These are phyloP conservation scores for Xylaria scruposa DNA, from an alignment of 495 filamentous ascomycete species.

Conservation along the genomic window DNA sequence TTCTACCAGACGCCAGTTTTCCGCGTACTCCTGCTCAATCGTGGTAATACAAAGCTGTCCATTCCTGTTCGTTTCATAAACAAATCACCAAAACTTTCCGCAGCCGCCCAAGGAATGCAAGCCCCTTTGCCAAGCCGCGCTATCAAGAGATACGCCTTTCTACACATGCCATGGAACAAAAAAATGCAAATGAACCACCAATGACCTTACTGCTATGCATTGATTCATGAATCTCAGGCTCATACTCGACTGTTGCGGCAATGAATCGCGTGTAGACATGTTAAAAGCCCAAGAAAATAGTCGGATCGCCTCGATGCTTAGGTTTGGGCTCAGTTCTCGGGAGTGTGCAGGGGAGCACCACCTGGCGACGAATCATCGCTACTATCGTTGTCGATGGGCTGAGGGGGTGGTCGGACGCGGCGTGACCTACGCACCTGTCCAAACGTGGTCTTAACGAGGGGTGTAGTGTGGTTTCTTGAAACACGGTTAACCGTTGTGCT, in stretches of 20 bases:
- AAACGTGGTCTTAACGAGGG: slow-evolving; percentile 12
- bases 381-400: slow-evolving; percentile 20
- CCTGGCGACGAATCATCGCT: slow-evolving; percentile 29
- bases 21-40: slow-evolving; percentile 24
- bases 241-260: not conserved
- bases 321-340: not conserved
- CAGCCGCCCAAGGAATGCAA: slow-evolving; percentile 22
- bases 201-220: slow-evolving; percentile 1
- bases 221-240: not conserved
- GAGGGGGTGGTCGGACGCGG: not conserved
- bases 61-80: slow-evolving; percentile 20
- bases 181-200: slow-evolving; percentile 11
- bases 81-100: slow-evolving; percentile 23
- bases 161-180: slow-evolving; percentile 3
- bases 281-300: not conserved
- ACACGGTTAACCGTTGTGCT: slow-evolving; percentile 24
- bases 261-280: slow-evolving; percentile 2
- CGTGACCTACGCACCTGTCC: slow-evolving; percentile 22
- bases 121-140: slow-evolving; percentile 3
- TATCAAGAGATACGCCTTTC: slow-evolving; percentile 14
- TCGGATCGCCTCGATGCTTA: not conserved
- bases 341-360: slow-evolving; percentile 13
- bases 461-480: slow-evolving; percentile 20
- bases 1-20: slow-evolving; percentile 28
- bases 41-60: slow-evolving; percentile 24